Evolutionary conservation across 371 early-diverging fungal genomes (phyloP).

Genomic region (Antonospora locustae): DNA sequence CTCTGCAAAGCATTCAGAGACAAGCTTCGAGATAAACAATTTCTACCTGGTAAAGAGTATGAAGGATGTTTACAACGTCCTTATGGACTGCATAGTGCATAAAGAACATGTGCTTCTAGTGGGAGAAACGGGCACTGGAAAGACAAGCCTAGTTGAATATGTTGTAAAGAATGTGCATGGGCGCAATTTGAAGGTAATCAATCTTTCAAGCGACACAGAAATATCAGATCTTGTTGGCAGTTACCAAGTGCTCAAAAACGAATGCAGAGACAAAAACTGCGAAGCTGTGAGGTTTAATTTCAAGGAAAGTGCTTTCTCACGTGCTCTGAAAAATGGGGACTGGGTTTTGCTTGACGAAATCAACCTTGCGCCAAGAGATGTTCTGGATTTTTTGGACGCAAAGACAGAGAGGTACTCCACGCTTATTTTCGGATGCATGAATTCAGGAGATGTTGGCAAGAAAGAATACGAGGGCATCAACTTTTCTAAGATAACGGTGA

Average conservation of each 20-base stretch:
- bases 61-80: not conserved
- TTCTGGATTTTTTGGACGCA: constrained; percentile 72
- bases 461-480: constrained; percentile 59
- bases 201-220: constrained; percentile 91
- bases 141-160: constrained; percentile 88
- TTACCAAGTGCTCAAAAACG: constrained; percentile 19
- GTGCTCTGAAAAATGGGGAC: constrained; percentile 73
- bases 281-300: constrained; percentile 55
- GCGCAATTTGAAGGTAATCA: constrained; percentile 64
- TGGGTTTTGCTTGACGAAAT: constrained; percentile 97
- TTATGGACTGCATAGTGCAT: constrained; percentile 5
- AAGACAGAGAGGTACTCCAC: constrained; percentile 59
- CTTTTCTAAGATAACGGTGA: constrained; percentile 17
- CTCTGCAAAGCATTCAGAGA: not conserved
- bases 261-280: not conserved
- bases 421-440: constrained; percentile 92
- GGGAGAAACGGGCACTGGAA: constrained; percentile 98
- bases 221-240: constrained; percentile 78
- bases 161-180: constrained; percentile 64
- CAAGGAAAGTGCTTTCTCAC: constrained; percentile 74
- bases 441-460: constrained; percentile 96
- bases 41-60: not conserved
- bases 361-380: constrained; percentile 83
- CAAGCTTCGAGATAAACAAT: not conserved
- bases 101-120: constrained; percentile 73